Conservation (phyloP, 176 grass and related monocot species). For the Miscanthus lutarioriparius region DNA sequence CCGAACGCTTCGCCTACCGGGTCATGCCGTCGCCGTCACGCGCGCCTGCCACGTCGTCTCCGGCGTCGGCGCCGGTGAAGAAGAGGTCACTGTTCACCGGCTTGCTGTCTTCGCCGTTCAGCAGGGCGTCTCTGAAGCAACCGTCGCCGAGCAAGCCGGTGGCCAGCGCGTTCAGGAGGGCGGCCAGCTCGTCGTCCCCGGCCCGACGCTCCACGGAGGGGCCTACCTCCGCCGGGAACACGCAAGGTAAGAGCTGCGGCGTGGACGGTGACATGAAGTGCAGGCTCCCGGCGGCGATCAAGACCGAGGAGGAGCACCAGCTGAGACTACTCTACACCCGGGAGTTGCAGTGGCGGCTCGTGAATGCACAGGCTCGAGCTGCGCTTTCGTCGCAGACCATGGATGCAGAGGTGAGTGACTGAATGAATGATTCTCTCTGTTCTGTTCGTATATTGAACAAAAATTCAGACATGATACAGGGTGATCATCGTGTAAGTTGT, state of each 20-base stretch:
- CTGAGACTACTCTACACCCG: conserved; percentile 49
- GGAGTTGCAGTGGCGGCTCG: conserved; percentile 56
- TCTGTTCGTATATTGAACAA: background rate
- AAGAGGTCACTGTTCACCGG: conserved; percentile 17
- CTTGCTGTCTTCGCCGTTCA: conserved; percentile 28
- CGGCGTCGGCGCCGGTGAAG: conserved; percentile 17
- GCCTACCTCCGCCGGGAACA: conserved; percentile 11
- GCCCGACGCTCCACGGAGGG: conserved; percentile 17
- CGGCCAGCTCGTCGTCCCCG: conserved; percentile 34
- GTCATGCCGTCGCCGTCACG: conserved; percentile 21
- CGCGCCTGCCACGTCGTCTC: background rate
- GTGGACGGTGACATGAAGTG: conserved; percentile 29
- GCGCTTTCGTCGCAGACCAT: conserved; percentile 26
- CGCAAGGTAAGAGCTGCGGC: background rate
- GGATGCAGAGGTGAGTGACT: conserved; percentile 47
- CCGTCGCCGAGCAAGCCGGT: background rate
- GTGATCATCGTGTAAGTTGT: background rate
- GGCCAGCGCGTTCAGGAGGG: conserved; percentile 24
- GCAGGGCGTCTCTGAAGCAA: background rate
- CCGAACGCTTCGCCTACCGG: conserved; percentile 7
- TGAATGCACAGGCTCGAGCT: conserved; percentile 42
- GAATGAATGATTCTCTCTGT: background rate
- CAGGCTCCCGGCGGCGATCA: conserved; percentile 33
- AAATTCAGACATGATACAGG: background rate
- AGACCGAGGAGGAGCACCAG: conserved; percentile 60